These are phyloP conservation scores for Suhomyces xylopsoci DNA, from an alignment of 805 yeast species.

Conservation along the genomic window DNA sequence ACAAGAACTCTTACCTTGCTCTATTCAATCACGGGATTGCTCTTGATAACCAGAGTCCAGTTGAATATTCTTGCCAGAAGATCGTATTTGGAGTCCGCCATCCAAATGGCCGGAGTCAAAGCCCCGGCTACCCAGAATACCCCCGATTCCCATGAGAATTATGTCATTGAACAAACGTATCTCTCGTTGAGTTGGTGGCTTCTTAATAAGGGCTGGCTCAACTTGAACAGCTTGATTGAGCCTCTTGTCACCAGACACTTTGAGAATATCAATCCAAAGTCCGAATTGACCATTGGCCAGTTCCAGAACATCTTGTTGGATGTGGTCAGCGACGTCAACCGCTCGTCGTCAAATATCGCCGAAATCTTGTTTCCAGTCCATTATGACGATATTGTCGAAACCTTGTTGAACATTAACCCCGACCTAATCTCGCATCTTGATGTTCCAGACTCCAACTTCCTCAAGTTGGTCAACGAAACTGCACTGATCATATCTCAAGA, in stretches of 20 bases:
- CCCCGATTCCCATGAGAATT: slow-evolving; percentile 32
- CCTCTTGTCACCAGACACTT: slow-evolving; percentile 59
- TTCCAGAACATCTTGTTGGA: slow-evolving; percentile 42
- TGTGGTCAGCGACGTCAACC: slow-evolving; percentile 10
- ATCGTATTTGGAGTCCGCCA: slow-evolving; percentile 77
- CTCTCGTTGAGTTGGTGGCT: slow-evolving; percentile 93
- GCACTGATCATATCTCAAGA: slow-evolving; percentile 37
- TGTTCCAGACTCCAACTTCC: slow-evolving; percentile 32
- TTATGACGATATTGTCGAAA: slow-evolving; percentile 38
- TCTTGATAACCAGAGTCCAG: slow-evolving; percentile 81
- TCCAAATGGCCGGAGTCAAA: slow-evolving; percentile 56
- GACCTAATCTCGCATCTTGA: slow-evolving; percentile 38
- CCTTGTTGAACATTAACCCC: slow-evolving; percentile 49
- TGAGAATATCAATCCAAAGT: slow-evolving; percentile 63
- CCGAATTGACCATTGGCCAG: slow-evolving; percentile 62
- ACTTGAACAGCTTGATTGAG: slow-evolving; percentile 52
- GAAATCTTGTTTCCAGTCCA: slow-evolving; percentile 33
- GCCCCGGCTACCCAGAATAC: slow-evolving; percentile 1
- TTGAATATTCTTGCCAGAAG: slow-evolving; percentile 84
- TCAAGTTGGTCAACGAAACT: slow-evolving; percentile 46
- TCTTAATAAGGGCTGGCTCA: slow-evolving; percentile 78
- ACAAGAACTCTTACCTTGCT: slow-evolving; percentile 69
- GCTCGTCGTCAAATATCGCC: slow-evolving; percentile 5
- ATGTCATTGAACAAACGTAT: slow-evolving; percentile 74
- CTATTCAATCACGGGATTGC: slow-evolving; percentile 64